Evolutionary conservation across 108 stramenopile genomes (phyloP).

Genomic region (Fragilaria radians): DNA sequence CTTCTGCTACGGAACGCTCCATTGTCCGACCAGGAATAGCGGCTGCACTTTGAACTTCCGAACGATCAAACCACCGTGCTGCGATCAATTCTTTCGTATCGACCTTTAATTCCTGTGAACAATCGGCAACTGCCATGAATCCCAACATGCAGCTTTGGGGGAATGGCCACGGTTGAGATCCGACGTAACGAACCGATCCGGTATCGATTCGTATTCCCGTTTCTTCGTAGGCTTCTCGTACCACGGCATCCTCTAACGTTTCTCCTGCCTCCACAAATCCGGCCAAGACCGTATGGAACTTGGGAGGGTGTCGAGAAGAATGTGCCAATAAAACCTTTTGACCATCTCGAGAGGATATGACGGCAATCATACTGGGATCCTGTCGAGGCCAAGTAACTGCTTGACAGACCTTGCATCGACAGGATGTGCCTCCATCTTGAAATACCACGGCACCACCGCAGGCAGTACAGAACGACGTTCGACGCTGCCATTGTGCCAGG

Average conservation of each 20-base stretch:
- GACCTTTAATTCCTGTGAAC: conserved; percentile 31
- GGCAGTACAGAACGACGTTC: conserved; percentile 36
- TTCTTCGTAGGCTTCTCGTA: conserved; percentile 71
- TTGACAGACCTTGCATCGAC: conserved; percentile 35
- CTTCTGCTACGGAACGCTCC: conserved; percentile 43
- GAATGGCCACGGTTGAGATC: conserved; percentile 83
- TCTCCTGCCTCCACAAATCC: conserved; percentile 88
- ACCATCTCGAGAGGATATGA: conserved; percentile 37
- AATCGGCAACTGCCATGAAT: conserved; percentile 51
- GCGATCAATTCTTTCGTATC: conserved; percentile 63
- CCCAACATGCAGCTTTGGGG: conserved; percentile 75
- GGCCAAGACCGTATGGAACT: conserved; percentile 65
- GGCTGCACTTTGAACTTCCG: conserved; percentile 42
- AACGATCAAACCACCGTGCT: conserved; percentile 61
- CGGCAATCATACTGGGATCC: conserved; percentile 77
- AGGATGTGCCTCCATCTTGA: conserved; percentile 54
- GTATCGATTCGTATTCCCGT: conserved; percentile 49
- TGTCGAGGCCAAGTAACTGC: conserved; percentile 61
- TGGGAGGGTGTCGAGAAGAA: conserved; percentile 57
- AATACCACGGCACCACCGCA: conserved; percentile 44
- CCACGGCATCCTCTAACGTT: conserved; percentile 69
- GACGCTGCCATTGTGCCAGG: conserved; percentile 49
- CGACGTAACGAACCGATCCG: conserved; percentile 46
- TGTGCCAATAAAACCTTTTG: conserved; percentile 56
- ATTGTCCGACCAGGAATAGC: conserved; percentile 50